Evolutionary conservation across 2,329 filamentous ascomycete genomes (phyloP), one percentile per base, ranked within the genome.

Genomic region (Colletotrichum chlorophyti): DNA sequence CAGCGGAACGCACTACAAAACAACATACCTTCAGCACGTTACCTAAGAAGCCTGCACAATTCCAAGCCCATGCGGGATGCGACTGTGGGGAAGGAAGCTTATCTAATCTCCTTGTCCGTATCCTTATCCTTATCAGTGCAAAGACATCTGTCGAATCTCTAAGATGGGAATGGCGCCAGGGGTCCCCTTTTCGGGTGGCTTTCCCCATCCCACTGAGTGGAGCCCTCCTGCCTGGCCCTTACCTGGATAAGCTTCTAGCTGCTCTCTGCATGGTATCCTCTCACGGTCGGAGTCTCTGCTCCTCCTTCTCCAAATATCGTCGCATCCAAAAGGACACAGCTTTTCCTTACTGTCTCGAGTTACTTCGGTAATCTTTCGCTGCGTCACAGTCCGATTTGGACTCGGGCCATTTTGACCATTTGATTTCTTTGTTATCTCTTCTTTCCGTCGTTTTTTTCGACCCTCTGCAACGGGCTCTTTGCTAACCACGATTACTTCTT

Each of bases 61-160:
- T n/a, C n/a, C 34, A 46, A 10, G 15, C n/a, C 26, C 17, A 26
- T 35, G 46, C 50, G 53, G 46, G 40, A 52, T 40, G 34, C 32
- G 41, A 26, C 35, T 26, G 6, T 31, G 10, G 45, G 38, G 55
- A n/a, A n/a, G n/a, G 32, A 19, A 4, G 40, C 23, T 46, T 57
- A 60, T 58, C 58, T 60, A 46, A 58, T 47, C 41, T 6, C 2
- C n/a, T n/a, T n/a, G n/a, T n/a, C n/a, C n/a, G n/a, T n/a, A n/a
- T n/a, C n/a, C n/a, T 48, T 60, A 60, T 60, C 58, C n/a, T 60
- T 58, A 52, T 60, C 58, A 8, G 5, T n/a, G n/a, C n/a, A n/a
- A n/a, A n/a, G n/a, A n/a, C n/a, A n/a, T n/a, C 1, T 12, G 9
- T 3, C 8, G 5, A n/a, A n/a, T 27, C 26, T 29, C 58, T 61